A percentile compares a stretch with the other conserved stretches of the same genome.
Conservation (phyloP, 768 basidiomycete genomes). For the Leccinum subtestaceum region DNA sequence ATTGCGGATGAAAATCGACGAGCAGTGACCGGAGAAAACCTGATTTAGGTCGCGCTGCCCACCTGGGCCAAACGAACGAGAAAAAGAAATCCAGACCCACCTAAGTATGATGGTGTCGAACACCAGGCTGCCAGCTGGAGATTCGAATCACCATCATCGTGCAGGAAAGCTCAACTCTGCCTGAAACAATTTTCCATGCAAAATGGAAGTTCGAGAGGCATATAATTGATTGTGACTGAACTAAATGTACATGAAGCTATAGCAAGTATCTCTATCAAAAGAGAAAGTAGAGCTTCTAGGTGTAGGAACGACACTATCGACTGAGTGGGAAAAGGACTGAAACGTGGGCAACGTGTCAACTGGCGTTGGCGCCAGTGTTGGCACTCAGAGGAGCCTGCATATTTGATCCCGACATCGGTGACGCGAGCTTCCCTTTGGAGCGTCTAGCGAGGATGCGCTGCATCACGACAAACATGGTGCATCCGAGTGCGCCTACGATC, state of each 20-base stretch:
- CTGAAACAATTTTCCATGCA: neutral
- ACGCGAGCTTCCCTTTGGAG: neutral
- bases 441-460: slow-evolving; percentile 19
- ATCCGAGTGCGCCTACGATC: slow-evolving; percentile 26
- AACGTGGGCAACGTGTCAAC: neutral
- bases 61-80: too few relatives aligned
- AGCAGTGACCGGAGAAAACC: too few relatives aligned
- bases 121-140: too few relatives aligned
- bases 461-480: slow-evolving; percentile 27
- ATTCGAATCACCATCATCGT: too few relatives aligned
- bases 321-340: neutral
- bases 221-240: too few relatives aligned
- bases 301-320: neutral
- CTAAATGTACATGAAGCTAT: neutral
- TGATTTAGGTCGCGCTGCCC: too few relatives aligned
- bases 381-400: neutral
- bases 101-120: neutral
- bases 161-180: too few relatives aligned
- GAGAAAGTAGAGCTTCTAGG: neutral
- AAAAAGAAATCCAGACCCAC: neutral
- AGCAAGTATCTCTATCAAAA: neutral
- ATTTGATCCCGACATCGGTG: neutral
- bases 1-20: neutral
- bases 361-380: neutral
- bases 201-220: neutral